Evolutionary conservation across 2,329 filamentous ascomycete genomes (phyloP), one percentile per base, ranked within the genome.

Genomic region (Erysiphe pulchra): DNA sequence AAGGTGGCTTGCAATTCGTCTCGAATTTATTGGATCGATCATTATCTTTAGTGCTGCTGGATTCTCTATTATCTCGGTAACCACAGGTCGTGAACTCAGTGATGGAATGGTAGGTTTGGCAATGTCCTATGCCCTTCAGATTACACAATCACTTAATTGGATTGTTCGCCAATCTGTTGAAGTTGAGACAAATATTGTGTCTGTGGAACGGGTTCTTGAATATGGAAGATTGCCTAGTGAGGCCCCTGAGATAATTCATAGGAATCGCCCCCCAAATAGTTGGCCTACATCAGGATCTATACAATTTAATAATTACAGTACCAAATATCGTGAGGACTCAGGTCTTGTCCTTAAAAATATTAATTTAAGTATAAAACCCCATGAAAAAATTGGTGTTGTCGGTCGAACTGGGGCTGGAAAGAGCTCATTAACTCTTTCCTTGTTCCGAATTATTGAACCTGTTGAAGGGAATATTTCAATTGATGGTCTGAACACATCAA

Each of bases 111-210:
- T 95, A 45, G 92, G 92, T 66, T 67, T 98, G 56, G 76, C 82
- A 51, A 93, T 98, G 85, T 93, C 87, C 42, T 94, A 95, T 63
- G 90, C 86, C 36, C 71, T 98, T 51, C 84, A 94, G 64, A 95
- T 98, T 57, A 98, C 90, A 1, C 82, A 87, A 53, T 93, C 86
- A 33, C 71, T 98, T 56, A 98, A 95, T 66, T 98, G 90, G 90
- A 94, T 98, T 57, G 90, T 98, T 45, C 77, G 92, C 48, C 90
- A 98, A 63, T 94, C 86, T 0, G 90, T 98, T 32, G 92, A 98
- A 62, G 90, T 98, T n/a, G 92, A 98, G 68, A 95, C 87, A n/a
- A 98, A 98, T 62, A 98, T 98, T 57, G 87, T 98, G 41, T 93
- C 87, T 10, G 90, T 98, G 34, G 90, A 98, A 69, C 80, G 90